Evolutionary conservation across 352 stramenopile genomes (phyloP).

Genomic region (Globisporangium irregulare): DNA sequence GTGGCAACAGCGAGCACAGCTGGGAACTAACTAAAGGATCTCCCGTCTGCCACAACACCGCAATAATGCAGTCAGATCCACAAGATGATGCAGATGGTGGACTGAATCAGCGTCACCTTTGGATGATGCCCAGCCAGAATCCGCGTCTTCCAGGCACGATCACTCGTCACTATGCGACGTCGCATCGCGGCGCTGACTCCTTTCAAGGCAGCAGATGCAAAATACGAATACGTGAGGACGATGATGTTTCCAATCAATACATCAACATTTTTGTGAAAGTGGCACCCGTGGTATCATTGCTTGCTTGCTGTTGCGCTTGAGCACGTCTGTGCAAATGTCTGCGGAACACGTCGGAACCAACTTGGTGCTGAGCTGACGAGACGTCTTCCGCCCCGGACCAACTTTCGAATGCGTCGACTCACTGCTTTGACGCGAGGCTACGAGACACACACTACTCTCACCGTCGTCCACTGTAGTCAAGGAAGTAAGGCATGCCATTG

Average conservation of each 20-base stretch:
- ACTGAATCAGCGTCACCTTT: background rate
- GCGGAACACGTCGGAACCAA: background rate
- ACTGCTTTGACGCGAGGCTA: background rate
- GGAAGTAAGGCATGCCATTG: background rate
- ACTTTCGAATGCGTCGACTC: conserved; percentile 8
- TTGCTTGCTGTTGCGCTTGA: background rate
- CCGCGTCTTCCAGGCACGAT: background rate
- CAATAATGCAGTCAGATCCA: background rate
- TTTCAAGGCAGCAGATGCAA: background rate
- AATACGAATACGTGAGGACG: background rate
- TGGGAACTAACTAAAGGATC: background rate
- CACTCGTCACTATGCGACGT: background rate
- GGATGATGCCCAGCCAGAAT: too few species aligned
- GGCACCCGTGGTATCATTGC: background rate
- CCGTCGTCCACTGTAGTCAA: background rate
- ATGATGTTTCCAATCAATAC: background rate
- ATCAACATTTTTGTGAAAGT: background rate
- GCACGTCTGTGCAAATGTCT: background rate
- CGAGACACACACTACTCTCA: too few species aligned
- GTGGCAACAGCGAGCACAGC: background rate
- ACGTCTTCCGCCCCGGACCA: background rate
- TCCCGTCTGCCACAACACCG: background rate
- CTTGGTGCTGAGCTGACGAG: background rate
- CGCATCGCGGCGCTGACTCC: background rate
- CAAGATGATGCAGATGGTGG: background rate